These are phyloP conservation scores for Microthlaspi erraticum DNA, from an alignment of 345 rosid genomes.

Conservation along the genomic window DNA sequence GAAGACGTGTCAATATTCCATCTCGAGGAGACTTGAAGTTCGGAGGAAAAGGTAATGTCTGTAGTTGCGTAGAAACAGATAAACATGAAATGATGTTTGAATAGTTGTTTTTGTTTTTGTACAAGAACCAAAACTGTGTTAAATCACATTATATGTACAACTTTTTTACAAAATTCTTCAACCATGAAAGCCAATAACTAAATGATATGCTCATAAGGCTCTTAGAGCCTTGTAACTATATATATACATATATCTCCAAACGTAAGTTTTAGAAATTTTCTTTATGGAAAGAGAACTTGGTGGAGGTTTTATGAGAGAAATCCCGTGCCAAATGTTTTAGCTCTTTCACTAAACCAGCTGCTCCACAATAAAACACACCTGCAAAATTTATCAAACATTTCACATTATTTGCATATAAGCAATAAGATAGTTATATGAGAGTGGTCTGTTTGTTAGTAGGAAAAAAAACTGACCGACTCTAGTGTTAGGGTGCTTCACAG, in stretches of 20 bases:
- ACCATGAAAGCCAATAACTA: conserved; percentile 12
- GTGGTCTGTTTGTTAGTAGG: background rate
- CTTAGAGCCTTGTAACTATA: conserved; percentile 30
- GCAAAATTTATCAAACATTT: conserved; percentile 3
- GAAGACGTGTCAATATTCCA: background rate
- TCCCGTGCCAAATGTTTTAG: conserved; percentile 58
- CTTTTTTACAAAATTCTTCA: background rate
- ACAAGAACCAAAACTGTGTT: conserved; percentile 11
- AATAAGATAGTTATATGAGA: background rate
- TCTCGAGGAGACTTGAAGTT: conserved; percentile 12
- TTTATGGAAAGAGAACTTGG: conserved; percentile 71
- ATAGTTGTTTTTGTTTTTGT: background rate
- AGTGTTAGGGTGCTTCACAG: conserved; percentile 60
- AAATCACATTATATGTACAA: conserved; percentile 30
- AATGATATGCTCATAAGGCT: background rate
- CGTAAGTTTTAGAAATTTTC: conserved; percentile 56
- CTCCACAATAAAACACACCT: conserved; percentile 81
- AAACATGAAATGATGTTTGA: conserved; percentile 12
- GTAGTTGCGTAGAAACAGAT: conserved; percentile 5
- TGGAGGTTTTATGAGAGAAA: conserved; percentile 67
- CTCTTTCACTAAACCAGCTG: conserved; percentile 61
- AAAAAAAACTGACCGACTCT: conserved; percentile 71
- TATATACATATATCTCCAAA: conserved; percentile 15
- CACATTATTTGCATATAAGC: conserved; percentile 7
- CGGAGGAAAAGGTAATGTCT: conserved; percentile 15